Conservation (phyloP, 495 filamentous ascomycete genomes). For the Cryomyces antarcticus region DNA sequence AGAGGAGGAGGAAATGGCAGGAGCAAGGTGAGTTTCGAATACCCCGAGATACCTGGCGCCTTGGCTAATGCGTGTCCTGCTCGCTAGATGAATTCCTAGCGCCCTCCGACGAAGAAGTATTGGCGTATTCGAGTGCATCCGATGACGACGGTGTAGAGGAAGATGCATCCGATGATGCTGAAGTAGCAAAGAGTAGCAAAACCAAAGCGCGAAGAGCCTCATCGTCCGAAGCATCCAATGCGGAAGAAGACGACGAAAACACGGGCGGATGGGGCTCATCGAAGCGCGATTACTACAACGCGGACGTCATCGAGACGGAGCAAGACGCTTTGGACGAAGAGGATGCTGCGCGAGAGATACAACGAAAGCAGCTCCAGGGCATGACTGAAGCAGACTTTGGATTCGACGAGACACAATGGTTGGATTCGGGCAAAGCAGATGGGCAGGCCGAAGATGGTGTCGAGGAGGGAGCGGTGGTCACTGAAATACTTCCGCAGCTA, state of each 20-base stretch:
- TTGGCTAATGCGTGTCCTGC: conserved; percentile 1
- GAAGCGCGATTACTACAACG: conserved; percentile 80
- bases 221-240: conserved; percentile 9
- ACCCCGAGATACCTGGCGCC: background rate
- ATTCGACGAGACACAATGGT: conserved; percentile 78
- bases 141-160: conserved; percentile 19
- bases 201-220: conserved; percentile 1
- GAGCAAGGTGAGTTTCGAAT: conserved; percentile 32
- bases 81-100: conserved; percentile 36
- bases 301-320: conserved; percentile 76
- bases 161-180: conserved; percentile 17
- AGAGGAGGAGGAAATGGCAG: conserved; percentile 44
- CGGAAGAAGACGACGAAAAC: conserved; percentile 43
- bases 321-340: conserved; percentile 85
- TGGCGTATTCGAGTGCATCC: conserved; percentile 37
- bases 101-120: conserved; percentile 74
- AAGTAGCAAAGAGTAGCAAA: conserved; percentile 25
- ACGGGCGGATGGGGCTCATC: conserved; percentile 74
- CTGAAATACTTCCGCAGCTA: conserved; percentile 62
- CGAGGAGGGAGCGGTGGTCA: conserved; percentile 33
- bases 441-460: conserved; percentile 26
- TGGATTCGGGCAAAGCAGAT: conserved; percentile 21
- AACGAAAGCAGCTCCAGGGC: conserved; percentile 68
- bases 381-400: conserved; percentile 83
- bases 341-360: conserved; percentile 63